These are phyloP conservation scores for Linnemannia schmuckeri DNA, from an alignment of 192 early-diverging fungal species.

Conservation along the genomic window DNA sequence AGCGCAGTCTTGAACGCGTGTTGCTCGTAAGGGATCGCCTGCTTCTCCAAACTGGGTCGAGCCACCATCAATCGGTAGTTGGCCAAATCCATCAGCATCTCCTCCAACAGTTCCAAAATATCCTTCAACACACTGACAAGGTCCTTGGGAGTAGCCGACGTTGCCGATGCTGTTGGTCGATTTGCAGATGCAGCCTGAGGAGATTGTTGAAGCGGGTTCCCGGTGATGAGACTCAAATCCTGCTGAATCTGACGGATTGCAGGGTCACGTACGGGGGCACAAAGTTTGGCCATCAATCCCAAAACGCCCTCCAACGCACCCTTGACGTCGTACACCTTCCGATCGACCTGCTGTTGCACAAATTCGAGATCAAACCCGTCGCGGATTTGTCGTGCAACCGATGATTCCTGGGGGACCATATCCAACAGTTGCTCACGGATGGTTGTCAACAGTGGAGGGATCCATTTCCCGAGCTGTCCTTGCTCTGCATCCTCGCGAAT, in stretches of 20 bases:
- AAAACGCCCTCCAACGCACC: conserved; percentile 62
- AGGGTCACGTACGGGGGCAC: conserved; percentile 83
- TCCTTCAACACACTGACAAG: conserved; percentile 61
- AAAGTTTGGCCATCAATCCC: conserved; percentile 74
- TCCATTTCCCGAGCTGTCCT: conserved; percentile 59
- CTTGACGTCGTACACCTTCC: conserved; percentile 67
- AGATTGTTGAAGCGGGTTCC: neutral
- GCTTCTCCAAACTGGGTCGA: conserved; percentile 74
- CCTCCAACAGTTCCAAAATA: conserved; percentile 74
- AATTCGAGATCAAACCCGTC: conserved; percentile 78
- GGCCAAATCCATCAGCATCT: conserved; percentile 85
- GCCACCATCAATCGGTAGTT: conserved; percentile 80
- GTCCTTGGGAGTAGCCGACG: conserved; percentile 37
- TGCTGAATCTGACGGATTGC: conserved; percentile 54
- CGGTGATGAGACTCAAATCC: conserved; percentile 12
- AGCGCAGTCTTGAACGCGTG: conserved; percentile 75
- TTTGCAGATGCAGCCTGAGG: neutral
- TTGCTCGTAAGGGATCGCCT: conserved; percentile 83
- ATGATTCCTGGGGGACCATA: conserved; percentile 70
- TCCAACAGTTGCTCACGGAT: conserved; percentile 71
- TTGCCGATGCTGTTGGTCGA: neutral
- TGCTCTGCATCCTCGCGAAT: conserved; percentile 71
- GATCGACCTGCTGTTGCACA: conserved; percentile 74
- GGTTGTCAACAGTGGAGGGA: conserved; percentile 51
- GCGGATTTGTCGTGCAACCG: conserved; percentile 68